These are phyloP conservation scores for Urostyla sp. DNA, from an alignment of 73 alveolate genomes.

Conservation along the genomic window DNA sequence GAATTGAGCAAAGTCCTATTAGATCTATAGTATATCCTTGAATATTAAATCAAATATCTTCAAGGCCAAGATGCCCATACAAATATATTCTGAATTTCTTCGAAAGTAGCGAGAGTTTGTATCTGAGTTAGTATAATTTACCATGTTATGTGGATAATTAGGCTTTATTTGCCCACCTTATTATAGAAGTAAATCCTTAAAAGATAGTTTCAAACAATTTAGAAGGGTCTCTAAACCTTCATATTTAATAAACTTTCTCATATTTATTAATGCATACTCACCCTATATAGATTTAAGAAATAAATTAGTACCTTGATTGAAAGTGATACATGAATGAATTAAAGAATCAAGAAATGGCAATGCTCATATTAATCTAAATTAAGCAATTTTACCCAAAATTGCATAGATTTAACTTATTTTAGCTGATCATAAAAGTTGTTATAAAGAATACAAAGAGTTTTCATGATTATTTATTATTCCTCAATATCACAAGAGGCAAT, in stretches of 20 bases:
- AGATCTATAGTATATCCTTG: constrained; percentile 26
- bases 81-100: constrained; percentile 40
- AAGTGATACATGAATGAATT: constrained; percentile 31
- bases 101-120: constrained; percentile 47
- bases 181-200: constrained; percentile 8
- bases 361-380: constrained; percentile 44
- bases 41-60: constrained; percentile 33
- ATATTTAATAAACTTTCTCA: constrained; percentile 37
- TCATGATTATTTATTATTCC: constrained; percentile 48
- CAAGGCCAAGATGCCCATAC: constrained; percentile 41
- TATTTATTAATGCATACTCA: constrained; percentile 19
- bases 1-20: no score
- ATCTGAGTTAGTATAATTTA: constrained; percentile 34
- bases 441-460: constrained; percentile 48
- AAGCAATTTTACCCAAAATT: constrained; percentile 55
- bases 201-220: constrained; percentile 4
- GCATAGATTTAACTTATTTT: constrained; percentile 47
- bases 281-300: no score
- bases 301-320: no score
- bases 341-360: constrained; percentile 47
- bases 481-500: constrained; percentile 18
- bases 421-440: constrained; percentile 40
- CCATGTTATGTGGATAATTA: background rate
- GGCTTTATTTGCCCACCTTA: background rate
- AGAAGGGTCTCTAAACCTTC: constrained; percentile 35